These are phyloP conservation scores for Sphagnurus paluster DNA, from an alignment of 1,284 basidiomycete genomes.

Conservation along the genomic window DNA sequence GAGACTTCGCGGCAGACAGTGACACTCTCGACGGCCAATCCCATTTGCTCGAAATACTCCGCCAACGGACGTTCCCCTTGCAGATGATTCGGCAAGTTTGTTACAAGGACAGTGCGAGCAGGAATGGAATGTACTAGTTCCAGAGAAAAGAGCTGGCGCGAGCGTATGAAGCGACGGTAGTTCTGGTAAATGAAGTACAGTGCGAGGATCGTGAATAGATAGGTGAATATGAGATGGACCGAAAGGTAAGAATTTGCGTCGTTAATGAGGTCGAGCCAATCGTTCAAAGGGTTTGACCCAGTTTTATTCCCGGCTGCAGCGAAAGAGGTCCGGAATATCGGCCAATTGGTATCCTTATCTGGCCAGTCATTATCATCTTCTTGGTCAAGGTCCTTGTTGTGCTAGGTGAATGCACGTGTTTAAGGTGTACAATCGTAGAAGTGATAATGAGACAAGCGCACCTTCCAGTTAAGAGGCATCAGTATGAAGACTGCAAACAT, in stretches of 20 bases:
- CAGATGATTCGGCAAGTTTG: conserved; percentile 80
- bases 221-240: conserved; percentile 90
- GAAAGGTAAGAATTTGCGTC: conserved; percentile 86
- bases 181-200: conserved; percentile 88
- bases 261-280: conserved; percentile 84
- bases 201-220: conserved; percentile 86
- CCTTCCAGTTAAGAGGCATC: conserved; percentile 90
- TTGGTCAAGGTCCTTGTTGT: conserved; percentile 69
- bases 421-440: too few species aligned
- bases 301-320: conserved; percentile 33
- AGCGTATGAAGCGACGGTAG: conserved; percentile 88
- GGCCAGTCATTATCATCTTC: conserved; percentile 59
- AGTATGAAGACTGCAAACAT: conserved; percentile 77
- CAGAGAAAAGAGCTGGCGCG: conserved; percentile 90
- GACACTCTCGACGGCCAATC: conserved; percentile 83
- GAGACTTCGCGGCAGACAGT: conserved; percentile 86
- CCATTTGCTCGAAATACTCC: conserved; percentile 91
- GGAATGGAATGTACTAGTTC: conserved; percentile 94
- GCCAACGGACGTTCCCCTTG: conserved; percentile 84
- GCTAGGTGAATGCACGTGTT: conserved; percentile 21
- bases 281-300: conserved; percentile 41
- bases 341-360: conserved; percentile 38
- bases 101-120: conserved; percentile 89
- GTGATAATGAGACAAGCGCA: conserved; percentile 34
- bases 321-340: conserved; percentile 20